These are phyloP conservation scores for Teunomyces pallodes DNA, from an alignment of 805 yeast genomes.

Conservation along the genomic window DNA sequence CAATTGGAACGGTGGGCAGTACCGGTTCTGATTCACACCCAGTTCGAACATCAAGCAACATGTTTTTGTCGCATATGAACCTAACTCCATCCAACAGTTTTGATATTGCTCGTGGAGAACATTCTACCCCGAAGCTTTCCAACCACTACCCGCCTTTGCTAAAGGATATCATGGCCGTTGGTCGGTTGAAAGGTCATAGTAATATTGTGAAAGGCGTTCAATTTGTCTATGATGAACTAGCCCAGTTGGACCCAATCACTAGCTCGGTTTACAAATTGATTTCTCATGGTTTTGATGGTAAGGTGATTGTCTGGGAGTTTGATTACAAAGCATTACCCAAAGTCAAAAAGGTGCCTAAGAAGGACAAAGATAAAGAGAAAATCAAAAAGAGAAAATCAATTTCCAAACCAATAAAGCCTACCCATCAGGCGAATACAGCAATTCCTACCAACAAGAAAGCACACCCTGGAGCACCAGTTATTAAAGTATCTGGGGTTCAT, in stretches of 20 bases:
- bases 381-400: not conserved
- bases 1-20: constrained; percentile 37
- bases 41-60: constrained; percentile 4
- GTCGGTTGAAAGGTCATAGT: constrained; percentile 39
- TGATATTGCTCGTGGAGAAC: constrained; percentile 17
- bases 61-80: constrained; percentile 21
- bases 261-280: constrained; percentile 29
- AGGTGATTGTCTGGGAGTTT: constrained; percentile 43
- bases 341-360: not conserved
- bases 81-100: constrained; percentile 22
- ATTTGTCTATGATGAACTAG: constrained; percentile 18
- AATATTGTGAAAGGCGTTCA: constrained; percentile 31
- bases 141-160: constrained; percentile 27
- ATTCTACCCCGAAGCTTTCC: not conserved
- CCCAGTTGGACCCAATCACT: not conserved
- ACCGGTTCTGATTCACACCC: constrained; percentile 14
- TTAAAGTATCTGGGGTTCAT: constrained; percentile 5
- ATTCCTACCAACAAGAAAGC: not conserved
- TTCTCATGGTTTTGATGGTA: constrained; percentile 40
- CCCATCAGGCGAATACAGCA: not conserved
- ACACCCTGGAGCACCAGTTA: not conserved
- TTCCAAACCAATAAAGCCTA: not conserved
- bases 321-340: constrained; percentile 35
- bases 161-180: constrained; percentile 36
- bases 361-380: constrained; percentile 1